Percentiles rank a stretch among this genome's conserved stretches.
Conservation (phyloP, 1,139 yeast genomes). For the Sugiyamaella castrensis region DNA sequence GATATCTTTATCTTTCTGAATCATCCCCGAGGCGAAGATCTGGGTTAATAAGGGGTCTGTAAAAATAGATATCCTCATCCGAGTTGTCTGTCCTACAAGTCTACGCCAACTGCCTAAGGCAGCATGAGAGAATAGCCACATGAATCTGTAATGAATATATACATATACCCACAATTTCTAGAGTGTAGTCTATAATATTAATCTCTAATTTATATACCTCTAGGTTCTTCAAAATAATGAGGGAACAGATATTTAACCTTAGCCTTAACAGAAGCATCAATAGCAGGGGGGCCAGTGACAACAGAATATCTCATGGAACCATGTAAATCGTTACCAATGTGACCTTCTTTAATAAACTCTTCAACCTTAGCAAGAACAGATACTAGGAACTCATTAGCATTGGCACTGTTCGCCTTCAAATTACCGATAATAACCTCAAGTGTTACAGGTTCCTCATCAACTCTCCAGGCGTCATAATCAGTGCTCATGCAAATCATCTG, state of each 20-base stretch:
- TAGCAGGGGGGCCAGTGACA: conserved; percentile 73
- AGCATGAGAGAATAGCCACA: no score
- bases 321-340: conserved; percentile 62
- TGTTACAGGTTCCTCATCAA: conserved; percentile 90
- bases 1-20: conserved; percentile 44
- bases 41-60: background rate
- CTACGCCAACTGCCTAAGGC: no score
- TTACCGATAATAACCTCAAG: conserved; percentile 94
- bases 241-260: conserved; percentile 88
- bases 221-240: conserved; percentile 49
- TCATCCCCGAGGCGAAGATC: conserved; percentile 25
- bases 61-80: no score
- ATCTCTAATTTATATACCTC: conserved; percentile 2
- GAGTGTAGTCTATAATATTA: background rate
- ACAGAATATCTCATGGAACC: conserved; percentile 82
- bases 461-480: conserved; percentile 98
- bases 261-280: conserved; percentile 66
- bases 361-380: conserved; percentile 65
- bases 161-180: background rate
- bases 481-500: conserved; percentile 99
- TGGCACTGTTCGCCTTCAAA: conserved; percentile 79
- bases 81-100: no score
- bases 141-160: no score
- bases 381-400: conserved; percentile 77
- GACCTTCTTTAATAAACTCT: conserved; percentile 55